These are phyloP conservation scores for Potentilla sterilis DNA, from an alignment of 306 rosid species.

Conservation along the genomic window DNA sequence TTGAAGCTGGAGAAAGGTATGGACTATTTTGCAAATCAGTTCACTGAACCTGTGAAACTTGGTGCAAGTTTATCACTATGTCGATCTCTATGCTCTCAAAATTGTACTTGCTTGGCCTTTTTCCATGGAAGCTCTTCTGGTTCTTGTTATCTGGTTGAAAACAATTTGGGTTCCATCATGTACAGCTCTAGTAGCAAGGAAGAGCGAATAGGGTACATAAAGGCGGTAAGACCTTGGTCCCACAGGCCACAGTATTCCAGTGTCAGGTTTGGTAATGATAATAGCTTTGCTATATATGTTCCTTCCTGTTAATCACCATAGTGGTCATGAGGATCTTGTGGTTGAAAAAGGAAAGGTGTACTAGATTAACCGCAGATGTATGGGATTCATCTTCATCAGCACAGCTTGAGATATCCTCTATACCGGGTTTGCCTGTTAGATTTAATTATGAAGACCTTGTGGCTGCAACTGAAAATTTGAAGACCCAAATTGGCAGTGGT, in stretches of 20 bases:
- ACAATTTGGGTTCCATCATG: conserved; percentile 4
- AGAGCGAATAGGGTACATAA: conserved; percentile 16
- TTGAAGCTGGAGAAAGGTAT: not conserved
- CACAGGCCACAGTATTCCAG: not conserved
- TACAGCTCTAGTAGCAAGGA: not conserved
- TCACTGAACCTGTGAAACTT: not conserved
- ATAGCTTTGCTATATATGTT: not conserved
- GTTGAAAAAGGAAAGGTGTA: conserved; percentile 1
- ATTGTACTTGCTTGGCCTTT: conserved; percentile 23
- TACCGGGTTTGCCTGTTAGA: conserved; percentile 24
- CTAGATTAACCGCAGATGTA: not conserved
- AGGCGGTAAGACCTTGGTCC: not conserved
- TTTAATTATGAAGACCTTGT: conserved; percentile 14
- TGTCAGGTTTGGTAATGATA: conserved; percentile 9
- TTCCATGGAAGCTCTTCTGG: conserved; percentile 17
- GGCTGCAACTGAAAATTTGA: conserved; percentile 24
- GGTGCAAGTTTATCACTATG: not conserved
- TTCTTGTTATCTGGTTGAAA: conserved; percentile 10
- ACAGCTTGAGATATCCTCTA: conserved; percentile 12
- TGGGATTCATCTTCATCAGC: conserved; percentile 8
- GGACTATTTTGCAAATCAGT: conserved; percentile 19
- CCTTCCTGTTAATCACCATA: not conserved
- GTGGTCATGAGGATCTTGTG: not conserved
- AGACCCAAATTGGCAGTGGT: conserved; percentile 21
- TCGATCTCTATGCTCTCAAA: conserved; percentile 1